Percentiles rank a stretch among this genome's conserved stretches.
phyloP scores from a whole-genome alignment of 192 early-diverging fungal species.

The Dispira simplex region DNA sequence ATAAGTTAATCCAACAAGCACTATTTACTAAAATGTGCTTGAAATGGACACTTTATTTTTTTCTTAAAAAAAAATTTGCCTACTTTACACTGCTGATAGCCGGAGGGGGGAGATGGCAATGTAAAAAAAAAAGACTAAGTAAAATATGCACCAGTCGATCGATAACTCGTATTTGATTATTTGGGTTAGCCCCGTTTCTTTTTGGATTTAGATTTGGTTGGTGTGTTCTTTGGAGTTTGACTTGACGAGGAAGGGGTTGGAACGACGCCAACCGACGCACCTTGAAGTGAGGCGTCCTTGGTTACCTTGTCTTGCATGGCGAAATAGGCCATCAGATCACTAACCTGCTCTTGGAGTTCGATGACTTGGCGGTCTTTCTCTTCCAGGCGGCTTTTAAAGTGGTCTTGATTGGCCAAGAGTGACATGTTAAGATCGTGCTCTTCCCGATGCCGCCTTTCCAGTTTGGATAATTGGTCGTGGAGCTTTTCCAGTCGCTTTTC shows the following conservation, averaged over 20 bases:
- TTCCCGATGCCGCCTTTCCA: constrained; percentile 47
- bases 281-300: constrained; percentile 11
- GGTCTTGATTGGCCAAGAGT: constrained; percentile 46
- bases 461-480: constrained; percentile 29
- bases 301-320: constrained; percentile 49
- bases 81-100: too few species aligned
- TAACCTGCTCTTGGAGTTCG: constrained; percentile 72
- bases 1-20: too few species aligned
- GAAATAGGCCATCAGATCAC: constrained; percentile 84
- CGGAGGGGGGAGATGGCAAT: too few species aligned
- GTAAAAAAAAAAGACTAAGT: too few species aligned
- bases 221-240: background rate
- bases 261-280: background rate
- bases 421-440: constrained; percentile 40
- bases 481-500: constrained; percentile 42
- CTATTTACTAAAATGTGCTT: too few species aligned
- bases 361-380: constrained; percentile 38
- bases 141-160: too few species aligned
- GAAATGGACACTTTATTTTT: too few species aligned
- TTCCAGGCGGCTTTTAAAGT: constrained; percentile 33
- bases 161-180: too few species aligned
- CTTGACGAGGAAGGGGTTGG: background rate
- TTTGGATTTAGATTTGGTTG: too few species aligned
- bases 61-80: too few species aligned
- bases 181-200: too few species aligned